Evolutionary conservation across 2,329 filamentous ascomycete species (phyloP).

Genomic region (Xylariales sp.): DNA sequence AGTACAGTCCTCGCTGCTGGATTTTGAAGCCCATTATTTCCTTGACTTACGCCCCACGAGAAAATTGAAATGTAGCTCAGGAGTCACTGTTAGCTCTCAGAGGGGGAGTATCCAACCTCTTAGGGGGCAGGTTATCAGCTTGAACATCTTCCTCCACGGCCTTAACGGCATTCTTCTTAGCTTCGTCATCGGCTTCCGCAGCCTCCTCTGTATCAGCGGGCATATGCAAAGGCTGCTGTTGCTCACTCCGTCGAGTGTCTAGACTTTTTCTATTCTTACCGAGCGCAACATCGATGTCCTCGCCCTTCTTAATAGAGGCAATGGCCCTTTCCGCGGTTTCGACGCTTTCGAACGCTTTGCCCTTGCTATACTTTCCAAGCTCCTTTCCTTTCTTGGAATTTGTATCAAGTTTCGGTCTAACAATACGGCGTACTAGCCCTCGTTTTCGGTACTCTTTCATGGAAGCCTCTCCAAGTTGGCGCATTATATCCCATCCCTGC

Average conservation of each 20-base stretch:
- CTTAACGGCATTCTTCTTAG: slow-evolving; percentile 1
- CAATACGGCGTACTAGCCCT: slow-evolving; percentile 6
- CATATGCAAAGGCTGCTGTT: background rate
- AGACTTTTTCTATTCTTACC: slow-evolving; percentile 10
- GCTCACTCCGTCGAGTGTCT: slow-evolving; percentile 7
- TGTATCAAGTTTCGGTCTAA: slow-evolving; percentile 14
- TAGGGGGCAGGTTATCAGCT: background rate
- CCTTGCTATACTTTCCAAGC: slow-evolving; percentile 33
- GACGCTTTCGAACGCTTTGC: slow-evolving; percentile 44
- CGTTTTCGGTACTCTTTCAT: slow-evolving; percentile 24
- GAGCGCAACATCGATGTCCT: slow-evolving; percentile 28
- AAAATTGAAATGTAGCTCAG: background rate
- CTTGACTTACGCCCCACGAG: background rate
- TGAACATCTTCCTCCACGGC: slow-evolving; percentile 3
- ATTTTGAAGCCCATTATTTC: too few relatives aligned
- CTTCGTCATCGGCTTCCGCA: slow-evolving; percentile 1
- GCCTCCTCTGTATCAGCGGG: background rate
- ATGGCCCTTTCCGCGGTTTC: slow-evolving; percentile 41
- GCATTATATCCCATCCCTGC: slow-evolving; percentile 38
- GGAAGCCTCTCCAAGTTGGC: slow-evolving; percentile 33
- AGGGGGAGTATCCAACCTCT: slow-evolving; percentile 1
- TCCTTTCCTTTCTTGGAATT: slow-evolving; percentile 28
- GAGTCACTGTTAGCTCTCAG: background rate
- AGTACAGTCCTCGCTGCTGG: too few relatives aligned
- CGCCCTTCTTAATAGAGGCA: slow-evolving; percentile 39